Conservation (phyloP, 768 basidiomycete genomes). For the Mycena metata region DNA sequence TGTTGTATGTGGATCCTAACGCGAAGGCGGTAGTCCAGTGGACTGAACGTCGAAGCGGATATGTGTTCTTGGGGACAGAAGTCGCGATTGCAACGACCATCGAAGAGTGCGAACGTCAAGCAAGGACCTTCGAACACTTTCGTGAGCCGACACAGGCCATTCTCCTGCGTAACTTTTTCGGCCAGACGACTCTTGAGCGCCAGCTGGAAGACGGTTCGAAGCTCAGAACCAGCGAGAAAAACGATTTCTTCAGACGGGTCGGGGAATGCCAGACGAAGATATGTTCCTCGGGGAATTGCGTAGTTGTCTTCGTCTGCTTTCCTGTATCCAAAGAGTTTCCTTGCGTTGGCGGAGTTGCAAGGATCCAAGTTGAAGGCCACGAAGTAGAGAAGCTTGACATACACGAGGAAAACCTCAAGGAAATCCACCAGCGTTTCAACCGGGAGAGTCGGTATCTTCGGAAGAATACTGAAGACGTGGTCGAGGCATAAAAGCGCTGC, state of each 20-base stretch:
- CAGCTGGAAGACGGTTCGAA: slow-evolving; percentile 42
- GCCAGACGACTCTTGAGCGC: slow-evolving; percentile 46
- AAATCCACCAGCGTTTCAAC: slow-evolving; percentile 43
- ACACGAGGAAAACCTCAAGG: slow-evolving; percentile 52
- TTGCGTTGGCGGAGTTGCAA: slow-evolving; percentile 18
- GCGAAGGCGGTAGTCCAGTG: slow-evolving; percentile 31
- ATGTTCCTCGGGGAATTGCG: slow-evolving; percentile 36
- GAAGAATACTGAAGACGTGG: slow-evolving; percentile 50
- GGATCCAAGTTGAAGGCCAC: slow-evolving; percentile 28
- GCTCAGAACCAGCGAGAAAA: slow-evolving; percentile 35
- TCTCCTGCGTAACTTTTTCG: slow-evolving; percentile 47
- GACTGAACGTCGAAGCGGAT: neutral
- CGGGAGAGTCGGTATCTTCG: slow-evolving; percentile 41
- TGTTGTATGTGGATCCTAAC: slow-evolving; percentile 63
- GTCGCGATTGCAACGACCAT: slow-evolving; percentile 20
- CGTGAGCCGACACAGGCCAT: slow-evolving; percentile 46
- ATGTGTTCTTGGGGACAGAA: slow-evolving; percentile 30
- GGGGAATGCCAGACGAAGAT: neutral
- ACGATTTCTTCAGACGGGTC: slow-evolving; percentile 5
- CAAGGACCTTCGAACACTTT: slow-evolving; percentile 45
- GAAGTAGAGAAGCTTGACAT: slow-evolving; percentile 41
- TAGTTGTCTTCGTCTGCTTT: slow-evolving; percentile 18
- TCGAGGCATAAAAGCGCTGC: slow-evolving; percentile 61
- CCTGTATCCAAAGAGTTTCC: slow-evolving; percentile 24
- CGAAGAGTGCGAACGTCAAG: slow-evolving; percentile 11